These are phyloP conservation scores for Aegle marmelos DNA, from an alignment of 345 rosid species.

Conservation along the genomic window DNA sequence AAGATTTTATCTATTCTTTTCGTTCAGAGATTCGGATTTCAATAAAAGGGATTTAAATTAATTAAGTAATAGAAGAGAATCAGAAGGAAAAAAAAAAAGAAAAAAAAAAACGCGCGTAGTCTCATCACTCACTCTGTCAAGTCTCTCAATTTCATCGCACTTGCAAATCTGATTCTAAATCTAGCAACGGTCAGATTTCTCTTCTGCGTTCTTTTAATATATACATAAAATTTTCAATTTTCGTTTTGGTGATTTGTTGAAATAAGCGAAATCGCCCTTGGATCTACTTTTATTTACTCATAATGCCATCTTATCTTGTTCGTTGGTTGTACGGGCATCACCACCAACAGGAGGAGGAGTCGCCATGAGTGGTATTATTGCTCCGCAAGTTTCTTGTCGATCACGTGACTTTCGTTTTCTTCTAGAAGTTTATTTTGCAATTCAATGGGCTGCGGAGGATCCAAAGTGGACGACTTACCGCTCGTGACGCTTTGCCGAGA, in stretches of 20 bases:
- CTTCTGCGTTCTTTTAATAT: background rate
- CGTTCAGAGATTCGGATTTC: no score
- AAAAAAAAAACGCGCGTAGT: constrained; percentile 9
- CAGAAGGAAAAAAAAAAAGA: background rate
- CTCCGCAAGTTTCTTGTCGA: background rate
- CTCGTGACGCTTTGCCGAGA: constrained; percentile 76
- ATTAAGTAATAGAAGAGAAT: background rate
- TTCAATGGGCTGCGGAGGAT: constrained; percentile 88
- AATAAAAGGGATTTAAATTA: background rate
- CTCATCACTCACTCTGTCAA: constrained; percentile 1
- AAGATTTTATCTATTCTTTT: background rate
- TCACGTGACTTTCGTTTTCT: background rate
- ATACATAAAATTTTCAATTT: background rate
- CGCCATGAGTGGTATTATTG: constrained; percentile 22
- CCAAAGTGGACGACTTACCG: constrained; percentile 76
- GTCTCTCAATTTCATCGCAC: constrained; percentile 12
- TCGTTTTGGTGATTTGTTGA: background rate
- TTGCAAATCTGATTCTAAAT: background rate
- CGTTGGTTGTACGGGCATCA: constrained; percentile 2
- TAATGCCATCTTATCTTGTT: constrained; percentile 25
- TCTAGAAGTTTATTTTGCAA: background rate
- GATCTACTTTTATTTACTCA: constrained; percentile 8
- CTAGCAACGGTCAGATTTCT: constrained; percentile 41
- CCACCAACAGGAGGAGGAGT: background rate
- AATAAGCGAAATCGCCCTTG: constrained; percentile 6